phyloP scores from a whole-genome alignment of 352 stramenopile species.

The Phytophthora agathidicida region DNA sequence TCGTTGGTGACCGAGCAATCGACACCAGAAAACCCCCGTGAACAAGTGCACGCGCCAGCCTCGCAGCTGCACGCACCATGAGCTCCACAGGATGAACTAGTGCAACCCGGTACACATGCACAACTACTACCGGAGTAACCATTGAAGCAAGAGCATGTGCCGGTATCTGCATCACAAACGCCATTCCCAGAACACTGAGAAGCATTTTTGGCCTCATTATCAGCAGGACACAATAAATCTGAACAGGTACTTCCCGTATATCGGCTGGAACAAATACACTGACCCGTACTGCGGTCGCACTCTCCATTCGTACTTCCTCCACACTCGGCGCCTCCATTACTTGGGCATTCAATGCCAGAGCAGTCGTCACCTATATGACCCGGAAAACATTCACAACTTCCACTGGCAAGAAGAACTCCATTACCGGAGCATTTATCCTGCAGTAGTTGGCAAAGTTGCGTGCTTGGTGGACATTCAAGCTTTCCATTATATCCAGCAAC shows the following conservation, averaged over 20 bases:
- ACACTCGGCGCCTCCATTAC: conserved; percentile 44
- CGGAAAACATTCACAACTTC: conserved; percentile 61
- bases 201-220: conserved; percentile 39
- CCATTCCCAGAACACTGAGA: conserved; percentile 76
- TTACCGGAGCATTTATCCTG: conserved; percentile 72
- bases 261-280: conserved; percentile 48
- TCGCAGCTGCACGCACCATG: conserved; percentile 66
- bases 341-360: conserved; percentile 55
- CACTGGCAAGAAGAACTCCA: conserved; percentile 56
- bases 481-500: conserved; percentile 58
- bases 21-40: conserved; percentile 48
- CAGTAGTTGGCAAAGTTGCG: conserved; percentile 64
- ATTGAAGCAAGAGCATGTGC: conserved; percentile 52
- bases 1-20: conserved; percentile 29
- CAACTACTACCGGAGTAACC: conserved; percentile 72
- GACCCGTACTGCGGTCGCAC: conserved; percentile 54
- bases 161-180: conserved; percentile 49
- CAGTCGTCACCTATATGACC: conserved; percentile 62
- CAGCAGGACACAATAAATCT: conserved; percentile 57
- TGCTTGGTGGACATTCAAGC: conserved; percentile 54
- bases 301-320: conserved; percentile 41
- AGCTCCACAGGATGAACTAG: conserved; percentile 38
- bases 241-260: conserved; percentile 70
- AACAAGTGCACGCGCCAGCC: conserved; percentile 65
- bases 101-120: conserved; percentile 75